Evolutionary conservation across 2,329 filamentous ascomycete species (phyloP), one percentile per base, ranked within the genome.

Genomic region (Penicillium sp.): DNA sequence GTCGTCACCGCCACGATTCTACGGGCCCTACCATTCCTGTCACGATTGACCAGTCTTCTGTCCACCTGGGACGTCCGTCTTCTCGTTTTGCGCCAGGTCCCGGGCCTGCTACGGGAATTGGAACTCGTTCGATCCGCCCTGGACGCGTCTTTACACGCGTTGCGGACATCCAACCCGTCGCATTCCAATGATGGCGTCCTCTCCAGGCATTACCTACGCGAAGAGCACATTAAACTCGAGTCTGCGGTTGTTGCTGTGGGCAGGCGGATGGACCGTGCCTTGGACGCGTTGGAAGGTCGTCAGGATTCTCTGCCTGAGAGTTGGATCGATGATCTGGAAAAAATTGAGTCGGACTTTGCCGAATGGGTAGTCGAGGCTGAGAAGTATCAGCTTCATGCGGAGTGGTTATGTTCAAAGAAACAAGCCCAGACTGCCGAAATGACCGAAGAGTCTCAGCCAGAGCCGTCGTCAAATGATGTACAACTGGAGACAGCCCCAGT

Each of bases 1-100:
- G 78, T 97, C 38, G 80, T 97, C 46, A 96, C 93, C 1, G 87
- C 90, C 23, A 95, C 91, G 27, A 86, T 95, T 14, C 72, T 98
- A n/a, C 87, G 93, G 62, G 82, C 89, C 3, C 76, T 98, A 16
- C 93, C 93, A 1, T 84, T 86, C 49, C 72, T 96, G 34, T 85
- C 88, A 8, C 83, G 79, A 44, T 70, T 98, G 18, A 82, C 81
- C 44, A 77, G 79, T 7, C 69, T 94, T n/a, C 74, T 97, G 40
- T 80, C 82, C 46, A 77, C 78, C 1, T 98, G 93, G 93, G 82
- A 78, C 22, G 77, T 86, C 32, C 84, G 93, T 16, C 71, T 97
- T 11, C 71, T 79, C 1, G 84, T 96, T 4, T 72, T 96, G 31
- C 80, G 81, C 41, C 84, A 84, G 57, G 79, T 91, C 0, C 87